A percentile compares a stretch with the other conserved stretches of the same genome.
Conservation (phyloP, 345 rosid genomes). For the Camelina neglecta region DNA sequence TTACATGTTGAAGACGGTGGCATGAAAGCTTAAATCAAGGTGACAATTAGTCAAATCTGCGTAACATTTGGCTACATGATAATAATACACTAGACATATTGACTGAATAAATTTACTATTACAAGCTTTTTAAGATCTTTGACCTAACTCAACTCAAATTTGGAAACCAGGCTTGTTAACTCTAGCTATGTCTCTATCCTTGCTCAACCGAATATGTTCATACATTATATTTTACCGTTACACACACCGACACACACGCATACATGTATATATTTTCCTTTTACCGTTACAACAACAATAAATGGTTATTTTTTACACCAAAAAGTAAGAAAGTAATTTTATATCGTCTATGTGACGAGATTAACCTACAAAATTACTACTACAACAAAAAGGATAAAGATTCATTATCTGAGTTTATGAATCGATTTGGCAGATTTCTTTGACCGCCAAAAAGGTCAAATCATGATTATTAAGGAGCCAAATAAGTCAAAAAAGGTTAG, state of each 20-base stretch:
- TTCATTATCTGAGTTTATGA: constrained; percentile 2
- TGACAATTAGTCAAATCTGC: constrained; percentile 43
- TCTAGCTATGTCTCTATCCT: not conserved
- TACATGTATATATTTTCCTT: not conserved
- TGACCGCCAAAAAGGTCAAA: constrained; percentile 52
- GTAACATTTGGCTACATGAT: constrained; percentile 12
- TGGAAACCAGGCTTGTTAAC: not conserved
- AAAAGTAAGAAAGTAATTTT: not conserved
- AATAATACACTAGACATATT: not conserved
- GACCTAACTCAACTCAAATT: not conserved
- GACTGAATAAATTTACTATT: not conserved
- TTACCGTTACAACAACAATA: constrained; percentile 13
- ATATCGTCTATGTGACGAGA: not conserved
- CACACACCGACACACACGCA: not conserved
- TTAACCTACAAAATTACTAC: not conserved
- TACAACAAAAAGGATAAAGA: not conserved
- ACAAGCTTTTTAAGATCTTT: constrained; percentile 9
- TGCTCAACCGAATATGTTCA: constrained; percentile 2
- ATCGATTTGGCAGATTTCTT: constrained; percentile 42
- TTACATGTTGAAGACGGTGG: constrained; percentile 26
- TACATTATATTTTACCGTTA: constrained; percentile 13
- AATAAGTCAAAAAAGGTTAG: constrained; percentile 43
- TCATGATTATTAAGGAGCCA: constrained; percentile 46
- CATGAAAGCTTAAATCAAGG: constrained; percentile 28
- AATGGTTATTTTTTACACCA: not conserved